Evolutionary conservation across 208 protist species (phyloP), one percentile per base, ranked within the genome.

Genomic region (Crithidia fasciculata): DNA sequence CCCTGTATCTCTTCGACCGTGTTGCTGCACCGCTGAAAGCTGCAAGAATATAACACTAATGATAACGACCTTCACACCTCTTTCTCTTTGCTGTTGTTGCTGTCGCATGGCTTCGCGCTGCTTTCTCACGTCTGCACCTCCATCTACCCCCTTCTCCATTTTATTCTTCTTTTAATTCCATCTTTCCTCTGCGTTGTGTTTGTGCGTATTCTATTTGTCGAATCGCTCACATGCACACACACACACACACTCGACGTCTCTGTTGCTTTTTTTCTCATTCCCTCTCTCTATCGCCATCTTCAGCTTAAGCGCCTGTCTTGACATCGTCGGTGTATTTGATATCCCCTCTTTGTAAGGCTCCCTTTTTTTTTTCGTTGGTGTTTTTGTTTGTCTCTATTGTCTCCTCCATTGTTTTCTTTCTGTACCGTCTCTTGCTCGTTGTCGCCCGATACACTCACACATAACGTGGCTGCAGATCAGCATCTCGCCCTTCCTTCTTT

Each of bases 211-310:
- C 28, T 28, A 28, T 28, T 28, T 28, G 0, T 28, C 28, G 28
- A 28, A 28, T 28, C 28, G 28, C 28, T 2, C 28, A 28, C 28
- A 28, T 28, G 1, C 28, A 28, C 8, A 18, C 50, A 18, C 16
- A 10, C n/a, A 7, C 52, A 47, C 3, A 52, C 28, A 52, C 2
- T 9, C 18, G 43, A 8, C n/a, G 40, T 65, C 69, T 67, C 36
- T 53, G 19, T n/a, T 57, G 16, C 49, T 66, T 16, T 74, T 49
- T 9, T 56, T 60, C 71, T 63, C 16, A 56, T 50, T 53, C 71
- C 57, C 52, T 69, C 54, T 67, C 61, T 69, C 49, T 69, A 19
- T 69, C n/a, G 40, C 62, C 47, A 13, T 74, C 12, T 49, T 44
- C 54, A 67, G 12, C 15, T 44, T 18, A 28, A 28, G 28, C 28